These are phyloP conservation scores for Monosporozyma servazzii DNA, from an alignment of 805 yeast genomes.

Conservation along the genomic window DNA sequence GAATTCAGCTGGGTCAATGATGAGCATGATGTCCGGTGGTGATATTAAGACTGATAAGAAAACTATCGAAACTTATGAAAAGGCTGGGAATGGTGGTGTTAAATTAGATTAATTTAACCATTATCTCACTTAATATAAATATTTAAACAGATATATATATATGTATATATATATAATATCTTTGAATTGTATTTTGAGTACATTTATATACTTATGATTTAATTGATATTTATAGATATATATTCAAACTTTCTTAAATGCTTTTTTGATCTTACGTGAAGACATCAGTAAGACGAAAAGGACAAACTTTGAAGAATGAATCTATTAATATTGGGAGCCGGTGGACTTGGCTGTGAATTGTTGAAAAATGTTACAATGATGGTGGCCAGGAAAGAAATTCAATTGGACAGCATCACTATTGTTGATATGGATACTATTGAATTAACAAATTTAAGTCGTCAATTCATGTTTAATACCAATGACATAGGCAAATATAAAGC, in stretches of 20 bases:
- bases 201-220: too few relatives aligned
- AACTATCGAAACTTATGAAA: conserved; percentile 75
- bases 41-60: conserved; percentile 78
- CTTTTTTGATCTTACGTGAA: background rate
- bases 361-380: conserved; percentile 68
- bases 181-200: background rate
- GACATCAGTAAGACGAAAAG: background rate
- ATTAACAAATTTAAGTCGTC: conserved; percentile 81
- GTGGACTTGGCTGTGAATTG: conserved; percentile 90
- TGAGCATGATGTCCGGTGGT: conserved; percentile 17
- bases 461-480: conserved; percentile 68
- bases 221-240: too few relatives aligned
- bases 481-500: conserved; percentile 86
- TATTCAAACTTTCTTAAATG: background rate
- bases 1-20: background rate
- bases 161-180: background rate
- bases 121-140: background rate
- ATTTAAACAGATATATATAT: background rate
- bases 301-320: conserved; percentile 10
- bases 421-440: conserved; percentile 93
- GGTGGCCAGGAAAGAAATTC: conserved; percentile 26
- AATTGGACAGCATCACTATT: conserved; percentile 44
- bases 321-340: conserved; percentile 83
- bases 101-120: conserved; percentile 57
- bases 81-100: conserved; percentile 77